phyloP scores from a whole-genome alignment of 2,329 filamentous ascomycete species.

The Penicillium sp. region DNA sequence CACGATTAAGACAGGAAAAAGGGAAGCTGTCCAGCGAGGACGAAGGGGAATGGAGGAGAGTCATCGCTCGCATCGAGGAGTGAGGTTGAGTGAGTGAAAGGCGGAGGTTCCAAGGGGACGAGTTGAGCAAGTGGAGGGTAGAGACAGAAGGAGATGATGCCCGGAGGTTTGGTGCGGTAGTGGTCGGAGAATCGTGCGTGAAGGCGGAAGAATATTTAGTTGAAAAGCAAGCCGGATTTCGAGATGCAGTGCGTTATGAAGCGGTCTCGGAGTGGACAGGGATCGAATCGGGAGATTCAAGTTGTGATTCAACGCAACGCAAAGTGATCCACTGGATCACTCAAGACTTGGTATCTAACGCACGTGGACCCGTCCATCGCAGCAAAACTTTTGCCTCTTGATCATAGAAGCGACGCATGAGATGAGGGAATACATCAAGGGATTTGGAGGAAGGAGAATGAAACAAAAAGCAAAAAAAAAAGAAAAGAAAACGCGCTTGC shows the following conservation, averaged over 20 bases:
- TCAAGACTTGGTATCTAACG: slow-evolving; percentile 25
- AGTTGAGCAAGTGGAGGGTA: slow-evolving; percentile 5
- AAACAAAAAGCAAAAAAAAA: slow-evolving; percentile 22
- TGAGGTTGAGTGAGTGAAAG: not conserved
- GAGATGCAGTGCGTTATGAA: not conserved
- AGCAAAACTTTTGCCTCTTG: slow-evolving; percentile 28
- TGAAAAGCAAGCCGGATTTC: slow-evolving; percentile 3
- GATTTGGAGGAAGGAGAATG: slow-evolving; percentile 18
- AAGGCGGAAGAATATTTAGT: not conserved
- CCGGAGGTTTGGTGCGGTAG: slow-evolving; percentile 1
- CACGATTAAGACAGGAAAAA: slow-evolving; percentile 6
- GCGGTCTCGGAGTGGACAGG: not conserved
- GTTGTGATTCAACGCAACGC: slow-evolving; percentile 21
- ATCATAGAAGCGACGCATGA: slow-evolving; percentile 20
- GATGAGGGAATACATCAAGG: slow-evolving; percentile 4
- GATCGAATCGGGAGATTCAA: slow-evolving; percentile 6
- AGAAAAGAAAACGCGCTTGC: slow-evolving; percentile 25
- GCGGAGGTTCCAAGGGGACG: not conserved
- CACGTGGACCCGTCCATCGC: slow-evolving; percentile 22
- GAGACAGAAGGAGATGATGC: slow-evolving; percentile 9
- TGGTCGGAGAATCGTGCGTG: not conserved
- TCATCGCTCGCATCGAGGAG: not conserved
- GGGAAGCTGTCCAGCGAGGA: slow-evolving; percentile 6
- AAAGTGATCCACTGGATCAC: slow-evolving; percentile 16
- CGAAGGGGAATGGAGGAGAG: not conserved